Evolutionary conservation across 352 stramenopile species (phyloP).

Genomic region (Phytophthora palmivora): DNA sequence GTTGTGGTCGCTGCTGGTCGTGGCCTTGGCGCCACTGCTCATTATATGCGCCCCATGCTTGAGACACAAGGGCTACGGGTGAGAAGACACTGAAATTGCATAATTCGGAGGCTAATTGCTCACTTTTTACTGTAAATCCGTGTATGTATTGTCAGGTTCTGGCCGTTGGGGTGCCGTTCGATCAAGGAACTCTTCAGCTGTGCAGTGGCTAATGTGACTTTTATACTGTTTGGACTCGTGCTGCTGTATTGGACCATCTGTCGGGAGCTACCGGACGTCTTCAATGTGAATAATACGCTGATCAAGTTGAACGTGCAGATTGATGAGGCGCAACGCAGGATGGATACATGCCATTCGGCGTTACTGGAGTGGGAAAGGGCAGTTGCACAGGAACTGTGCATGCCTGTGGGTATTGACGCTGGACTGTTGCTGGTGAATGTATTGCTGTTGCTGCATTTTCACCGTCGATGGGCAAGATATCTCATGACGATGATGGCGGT

Average conservation of each 20-base stretch:
- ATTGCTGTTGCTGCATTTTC: constrained; percentile 59
- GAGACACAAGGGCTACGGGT: constrained; percentile 61
- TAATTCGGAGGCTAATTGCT: background rate
- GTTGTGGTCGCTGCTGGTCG: constrained; percentile 59
- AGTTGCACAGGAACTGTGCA: constrained; percentile 66
- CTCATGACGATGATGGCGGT: constrained; percentile 51
- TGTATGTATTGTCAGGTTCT: constrained; percentile 52
- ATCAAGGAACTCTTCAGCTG: constrained; percentile 53
- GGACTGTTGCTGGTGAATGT: constrained; percentile 47
- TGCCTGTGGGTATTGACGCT: constrained; percentile 57
- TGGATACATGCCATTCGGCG: constrained; percentile 48
- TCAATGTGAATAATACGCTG: constrained; percentile 38
- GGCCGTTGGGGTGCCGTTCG: constrained; percentile 71
- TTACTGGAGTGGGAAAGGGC: constrained; percentile 52
- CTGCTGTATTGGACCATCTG: constrained; percentile 73
- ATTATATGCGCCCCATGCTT: constrained; percentile 61
- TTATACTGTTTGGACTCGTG: constrained; percentile 48
- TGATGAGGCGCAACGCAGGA: constrained; percentile 42
- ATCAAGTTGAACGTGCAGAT: constrained; percentile 52
- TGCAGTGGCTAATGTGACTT: constrained; percentile 57
- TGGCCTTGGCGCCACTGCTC: constrained; percentile 66
- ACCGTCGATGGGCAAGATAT: constrained; percentile 63
- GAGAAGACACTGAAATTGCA: constrained; percentile 13
- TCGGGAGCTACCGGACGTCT: constrained; percentile 62
- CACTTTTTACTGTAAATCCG: background rate